These are phyloP conservation scores for Colletotrichum zoysiae DNA, from an alignment of 2,329 filamentous ascomycete genomes.

Conservation along the genomic window DNA sequence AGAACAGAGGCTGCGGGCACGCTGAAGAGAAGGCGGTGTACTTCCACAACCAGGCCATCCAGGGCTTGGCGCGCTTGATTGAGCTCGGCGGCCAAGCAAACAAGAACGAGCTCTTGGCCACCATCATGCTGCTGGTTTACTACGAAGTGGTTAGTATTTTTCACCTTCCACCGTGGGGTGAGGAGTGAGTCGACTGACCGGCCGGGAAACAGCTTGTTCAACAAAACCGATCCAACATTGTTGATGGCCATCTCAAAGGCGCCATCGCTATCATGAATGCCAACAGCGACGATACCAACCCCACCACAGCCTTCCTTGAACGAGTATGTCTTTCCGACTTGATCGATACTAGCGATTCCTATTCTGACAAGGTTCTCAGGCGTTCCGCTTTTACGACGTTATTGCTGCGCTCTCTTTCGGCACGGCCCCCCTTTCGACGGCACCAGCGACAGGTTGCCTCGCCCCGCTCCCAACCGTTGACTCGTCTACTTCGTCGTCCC, in stretches of 20 bases:
- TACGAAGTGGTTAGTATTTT: constrained; percentile 70
- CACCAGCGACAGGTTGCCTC: constrained; percentile 61
- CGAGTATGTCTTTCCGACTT: constrained; percentile 56
- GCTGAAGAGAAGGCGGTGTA: constrained; percentile 68
- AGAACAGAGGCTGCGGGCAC: constrained; percentile 64
- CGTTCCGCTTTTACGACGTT: constrained; percentile 75
- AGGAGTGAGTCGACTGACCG: background rate
- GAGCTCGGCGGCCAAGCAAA: constrained; percentile 63
- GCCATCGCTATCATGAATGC: constrained; percentile 72
- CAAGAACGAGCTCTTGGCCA: constrained; percentile 69
- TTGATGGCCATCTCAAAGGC: constrained; percentile 71
- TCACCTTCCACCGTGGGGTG: no score
- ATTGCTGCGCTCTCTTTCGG: constrained; percentile 73
- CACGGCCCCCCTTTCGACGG: constrained; percentile 66
- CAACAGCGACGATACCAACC: constrained; percentile 58
- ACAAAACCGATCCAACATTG: constrained; percentile 69
- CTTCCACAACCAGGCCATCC: constrained; percentile 71
- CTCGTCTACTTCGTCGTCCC: constrained; percentile 59
- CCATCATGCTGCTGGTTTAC: constrained; percentile 72
- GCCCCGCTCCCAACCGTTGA: constrained; percentile 62
- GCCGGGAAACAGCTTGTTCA: constrained; percentile 68
- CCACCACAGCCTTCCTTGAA: constrained; percentile 70
- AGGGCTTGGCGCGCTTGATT: constrained; percentile 69
- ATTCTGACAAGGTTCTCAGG: constrained; percentile 53
- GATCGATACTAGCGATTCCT: background rate